Conservation (phyloP, 169 alveolate species). For the Theileria luwenshuni region DNA sequence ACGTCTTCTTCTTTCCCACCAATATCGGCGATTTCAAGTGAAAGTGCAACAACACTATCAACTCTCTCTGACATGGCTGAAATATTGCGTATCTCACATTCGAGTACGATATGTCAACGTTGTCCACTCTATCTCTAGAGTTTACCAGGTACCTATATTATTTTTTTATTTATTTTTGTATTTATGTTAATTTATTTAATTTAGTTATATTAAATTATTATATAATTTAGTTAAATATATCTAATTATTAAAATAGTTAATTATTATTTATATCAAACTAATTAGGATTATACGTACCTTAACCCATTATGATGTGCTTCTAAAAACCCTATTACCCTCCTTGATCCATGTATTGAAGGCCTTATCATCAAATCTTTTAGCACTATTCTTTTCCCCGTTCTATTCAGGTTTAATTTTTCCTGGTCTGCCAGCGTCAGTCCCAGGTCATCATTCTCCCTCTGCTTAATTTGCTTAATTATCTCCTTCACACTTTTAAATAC, state of each 20-base stretch:
- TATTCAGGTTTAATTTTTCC: conserved; percentile 84
- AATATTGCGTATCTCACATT: conserved; percentile 94
- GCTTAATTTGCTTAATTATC: conserved; percentile 89
- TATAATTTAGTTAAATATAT: neutral
- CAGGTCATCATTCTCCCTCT: conserved; percentile 88
- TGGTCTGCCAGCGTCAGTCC: conserved; percentile 87
- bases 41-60: conserved; percentile 93
- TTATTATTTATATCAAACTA: conserved; percentile 65
- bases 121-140: conserved; percentile 79
- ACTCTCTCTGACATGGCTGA: conserved; percentile 96
- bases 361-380: conserved; percentile 82
- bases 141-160: conserved; percentile 69
- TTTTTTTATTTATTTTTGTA: conserved; percentile 23
- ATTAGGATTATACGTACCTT: conserved; percentile 80
- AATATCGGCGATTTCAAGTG: conserved; percentile 90
- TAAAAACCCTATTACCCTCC: conserved; percentile 89
- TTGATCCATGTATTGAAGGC: conserved; percentile 79
- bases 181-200: neutral
- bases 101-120: conserved; percentile 89
- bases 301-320: conserved; percentile 97
- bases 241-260: conserved; percentile 19
- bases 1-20: conserved; percentile 93
- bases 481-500: conserved; percentile 90
- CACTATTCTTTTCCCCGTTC: conserved; percentile 77
- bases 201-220: neutral